Percentiles rank a stretch among this genome's conserved stretches.
These are phyloP conservation scores for Colletotrichum incanum DNA, from an alignment of 2,329 filamentous ascomycete genomes.

Conservation along the genomic window DNA sequence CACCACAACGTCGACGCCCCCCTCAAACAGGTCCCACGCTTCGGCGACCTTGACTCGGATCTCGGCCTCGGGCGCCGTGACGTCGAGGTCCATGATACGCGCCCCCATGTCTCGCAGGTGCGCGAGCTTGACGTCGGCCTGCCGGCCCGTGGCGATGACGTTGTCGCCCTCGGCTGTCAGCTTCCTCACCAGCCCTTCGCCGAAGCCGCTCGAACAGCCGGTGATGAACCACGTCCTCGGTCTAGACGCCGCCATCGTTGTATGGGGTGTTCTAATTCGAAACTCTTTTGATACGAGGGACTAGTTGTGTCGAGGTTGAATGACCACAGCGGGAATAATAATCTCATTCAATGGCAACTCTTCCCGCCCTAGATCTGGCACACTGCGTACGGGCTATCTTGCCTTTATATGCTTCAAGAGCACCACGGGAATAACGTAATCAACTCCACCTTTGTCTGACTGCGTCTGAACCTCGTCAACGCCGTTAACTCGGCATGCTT, in stretches of 20 bases:
- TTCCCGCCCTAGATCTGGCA: not conserved
- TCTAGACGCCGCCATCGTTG: not conserved
- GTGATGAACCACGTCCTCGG: conserved; percentile 56
- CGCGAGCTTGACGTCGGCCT: conserved; percentile 51
- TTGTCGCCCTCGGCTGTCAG: conserved; percentile 56
- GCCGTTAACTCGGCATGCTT: no score
- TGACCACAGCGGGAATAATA: not conserved
- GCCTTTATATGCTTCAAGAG: no score
- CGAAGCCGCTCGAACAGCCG: conserved; percentile 61
- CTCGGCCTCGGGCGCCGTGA: conserved; percentile 1
- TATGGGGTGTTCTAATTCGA: no score
- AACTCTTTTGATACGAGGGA: no score
- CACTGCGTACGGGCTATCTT: no score
- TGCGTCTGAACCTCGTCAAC: no score
- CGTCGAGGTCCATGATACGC: conserved; percentile 23
- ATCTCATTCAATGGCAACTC: no score
- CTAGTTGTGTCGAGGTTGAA: not conserved
- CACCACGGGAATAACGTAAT: no score
- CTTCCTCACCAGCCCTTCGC: conserved; percentile 54
- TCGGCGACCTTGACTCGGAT: not conserved
- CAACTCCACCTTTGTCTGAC: no score
- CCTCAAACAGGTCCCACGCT: conserved; percentile 46
- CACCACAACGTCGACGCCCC: no score
- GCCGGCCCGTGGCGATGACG: conserved; percentile 59
- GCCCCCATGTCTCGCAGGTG: conserved; percentile 48